These are phyloP conservation scores for Coniferiporia weirii DNA, from an alignment of 1,284 basidiomycete genomes.

Conservation along the genomic window DNA sequence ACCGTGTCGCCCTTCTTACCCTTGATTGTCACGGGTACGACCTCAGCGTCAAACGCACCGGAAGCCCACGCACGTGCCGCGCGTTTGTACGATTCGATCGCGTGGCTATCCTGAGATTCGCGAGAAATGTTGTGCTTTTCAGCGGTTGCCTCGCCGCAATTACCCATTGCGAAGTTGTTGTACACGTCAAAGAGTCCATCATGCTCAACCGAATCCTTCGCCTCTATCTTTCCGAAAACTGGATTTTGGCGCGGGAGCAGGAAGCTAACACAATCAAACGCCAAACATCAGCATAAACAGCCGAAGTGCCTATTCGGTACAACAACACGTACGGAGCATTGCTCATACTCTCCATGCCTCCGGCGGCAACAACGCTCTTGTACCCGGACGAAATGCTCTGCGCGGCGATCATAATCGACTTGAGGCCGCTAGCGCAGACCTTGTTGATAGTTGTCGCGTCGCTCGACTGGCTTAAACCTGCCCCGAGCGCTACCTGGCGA, in stretches of 20 bases:
- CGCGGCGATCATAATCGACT: conserved; percentile 88
- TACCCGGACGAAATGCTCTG: conserved; percentile 89
- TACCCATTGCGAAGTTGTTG: conserved; percentile 95
- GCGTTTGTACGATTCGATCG: conserved; percentile 92
- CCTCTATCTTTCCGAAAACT: conserved; percentile 84
- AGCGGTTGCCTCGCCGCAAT: conserved; percentile 89
- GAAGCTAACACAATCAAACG: conserved; percentile 41
- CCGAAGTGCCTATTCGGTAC: conserved; percentile 12
- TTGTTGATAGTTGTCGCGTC: conserved; percentile 99
- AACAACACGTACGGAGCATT: conserved; percentile 74
- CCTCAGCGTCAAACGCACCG: conserved; percentile 83
- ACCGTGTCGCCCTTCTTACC: conserved; percentile 91
- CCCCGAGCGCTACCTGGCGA: conserved; percentile 86
- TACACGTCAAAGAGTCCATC: conserved; percentile 97
- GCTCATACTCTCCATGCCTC: conserved; percentile 98
- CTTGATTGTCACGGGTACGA: conserved; percentile 91
- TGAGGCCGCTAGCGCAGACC: conserved; percentile 95
- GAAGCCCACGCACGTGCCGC: conserved; percentile 88
- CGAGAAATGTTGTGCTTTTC: conserved; percentile 81
- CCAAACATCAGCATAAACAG: neutral
- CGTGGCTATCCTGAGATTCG: conserved; percentile 84
- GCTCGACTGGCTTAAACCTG: conserved; percentile 79
- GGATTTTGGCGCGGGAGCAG: conserved; percentile 86
- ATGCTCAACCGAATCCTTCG: conserved; percentile 83
- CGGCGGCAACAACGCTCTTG: conserved; percentile 83